Percentiles rank a stretch among this genome's conserved stretches.
Evolutionary conservation across 768 basidiomycete species (phyloP).

Genomic region (Saitozyma sp.): DNA sequence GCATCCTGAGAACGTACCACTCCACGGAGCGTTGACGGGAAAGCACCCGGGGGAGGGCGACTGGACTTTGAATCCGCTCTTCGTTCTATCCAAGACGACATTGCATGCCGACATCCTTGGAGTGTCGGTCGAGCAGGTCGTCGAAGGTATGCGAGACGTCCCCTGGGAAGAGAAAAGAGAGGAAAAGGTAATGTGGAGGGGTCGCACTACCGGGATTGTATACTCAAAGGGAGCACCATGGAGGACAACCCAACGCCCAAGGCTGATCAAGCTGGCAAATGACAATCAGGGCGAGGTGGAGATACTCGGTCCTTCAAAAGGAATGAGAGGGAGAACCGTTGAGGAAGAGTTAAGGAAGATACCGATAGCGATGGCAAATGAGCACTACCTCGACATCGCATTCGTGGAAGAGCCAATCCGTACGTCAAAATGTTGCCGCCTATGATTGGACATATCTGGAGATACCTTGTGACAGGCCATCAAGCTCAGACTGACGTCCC

Average conservation of each 20-base stretch:
- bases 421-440: slow-evolving; percentile 19
- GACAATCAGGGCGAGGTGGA: no score
- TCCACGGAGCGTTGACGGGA: slow-evolving; percentile 51
- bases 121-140: slow-evolving; percentile 47
- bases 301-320: no score
- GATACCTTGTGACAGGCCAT: no score
- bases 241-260: slow-evolving; percentile 42
- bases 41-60: slow-evolving; percentile 21
- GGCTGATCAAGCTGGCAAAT: slow-evolving; percentile 35
- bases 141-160: slow-evolving; percentile 23
- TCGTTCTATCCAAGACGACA: slow-evolving; percentile 40
- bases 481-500: neutral
- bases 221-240: slow-evolving; percentile 31
- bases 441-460: neutral
- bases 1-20: slow-evolving; percentile 49
- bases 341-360: no score
- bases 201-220: slow-evolving; percentile 44
- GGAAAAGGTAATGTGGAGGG: slow-evolving; percentile 44
- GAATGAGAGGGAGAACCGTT: no score
- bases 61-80: slow-evolving; percentile 44
- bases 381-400: slow-evolving; percentile 34
- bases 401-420: slow-evolving; percentile 41
- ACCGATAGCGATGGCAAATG: no score
- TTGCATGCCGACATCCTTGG: slow-evolving; percentile 46
- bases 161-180: slow-evolving; percentile 42